Percentiles rank a stretch among this genome's conserved stretches.
Evolutionary conservation across 2,329 filamentous ascomycete genomes (phyloP).

Genomic region (Pyrenochaeta sp.): DNA sequence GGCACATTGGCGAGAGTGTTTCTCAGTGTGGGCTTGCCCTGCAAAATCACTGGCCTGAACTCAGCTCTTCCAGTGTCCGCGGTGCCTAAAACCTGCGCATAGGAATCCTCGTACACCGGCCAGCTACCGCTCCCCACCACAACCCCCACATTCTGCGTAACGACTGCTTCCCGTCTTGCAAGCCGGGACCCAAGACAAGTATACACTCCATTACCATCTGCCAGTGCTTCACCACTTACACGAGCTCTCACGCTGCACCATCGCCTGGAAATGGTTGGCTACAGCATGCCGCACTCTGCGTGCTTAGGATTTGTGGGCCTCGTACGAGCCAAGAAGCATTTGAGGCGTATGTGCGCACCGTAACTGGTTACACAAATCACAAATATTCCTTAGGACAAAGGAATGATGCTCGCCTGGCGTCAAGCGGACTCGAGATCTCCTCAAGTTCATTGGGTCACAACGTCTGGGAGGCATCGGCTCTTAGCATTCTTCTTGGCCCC

Average conservation of each 20-base stretch:
- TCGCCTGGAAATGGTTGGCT: conserved; percentile 24
- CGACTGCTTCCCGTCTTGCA: conserved; percentile 4
- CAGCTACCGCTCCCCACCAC: neutral
- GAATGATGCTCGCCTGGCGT: conserved; percentile 14
- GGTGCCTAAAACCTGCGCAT: neutral
- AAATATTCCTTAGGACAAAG: conserved; percentile 22
- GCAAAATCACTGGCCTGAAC: neutral
- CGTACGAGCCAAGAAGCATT: conserved; percentile 24
- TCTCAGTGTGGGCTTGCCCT: neutral
- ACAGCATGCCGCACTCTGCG: conserved; percentile 25
- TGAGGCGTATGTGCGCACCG: conserved; percentile 24
- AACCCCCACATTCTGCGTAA: conserved; percentile 12
- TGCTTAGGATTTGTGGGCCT: conserved; percentile 23
- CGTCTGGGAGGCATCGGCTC: neutral
- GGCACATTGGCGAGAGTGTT: neutral
- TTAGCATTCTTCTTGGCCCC: neutral
- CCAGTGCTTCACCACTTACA: neutral
- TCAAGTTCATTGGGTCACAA: conserved; percentile 4
- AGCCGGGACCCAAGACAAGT: neutral
- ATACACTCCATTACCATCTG: neutral
- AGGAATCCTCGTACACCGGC: neutral
- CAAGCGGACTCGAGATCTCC: conserved; percentile 4
- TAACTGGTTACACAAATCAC: conserved; percentile 33
- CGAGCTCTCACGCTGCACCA: conserved; percentile 14
- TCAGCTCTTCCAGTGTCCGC: neutral